Percentiles rank a stretch among this genome's conserved stretches.
These are phyloP conservation scores for Fusarium foetens DNA, from an alignment of 2,329 filamentous ascomycete species.

Conservation along the genomic window DNA sequence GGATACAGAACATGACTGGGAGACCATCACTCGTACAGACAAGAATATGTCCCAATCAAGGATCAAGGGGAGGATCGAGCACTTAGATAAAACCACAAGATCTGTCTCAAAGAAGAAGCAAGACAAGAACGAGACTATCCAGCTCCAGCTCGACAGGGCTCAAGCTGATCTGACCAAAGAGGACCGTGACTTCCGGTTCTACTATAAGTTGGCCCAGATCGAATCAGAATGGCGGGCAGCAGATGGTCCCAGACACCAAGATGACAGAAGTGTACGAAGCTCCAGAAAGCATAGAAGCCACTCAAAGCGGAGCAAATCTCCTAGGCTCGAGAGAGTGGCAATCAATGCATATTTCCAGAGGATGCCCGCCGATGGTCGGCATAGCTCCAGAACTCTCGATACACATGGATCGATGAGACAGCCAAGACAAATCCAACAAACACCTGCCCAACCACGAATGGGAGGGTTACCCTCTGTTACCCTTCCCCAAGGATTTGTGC, in stretches of 20 bases:
- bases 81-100: conserved; percentile 50
- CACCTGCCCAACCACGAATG: not conserved
- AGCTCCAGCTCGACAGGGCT: conserved; percentile 55
- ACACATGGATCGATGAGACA: conserved; percentile 30
- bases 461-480: conserved; percentile 4
- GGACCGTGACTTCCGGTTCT: conserved; percentile 53
- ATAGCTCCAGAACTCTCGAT: conserved; percentile 45
- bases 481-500: not conserved
- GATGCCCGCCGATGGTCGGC: conserved; percentile 48
- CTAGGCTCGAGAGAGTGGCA: conserved; percentile 51
- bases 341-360: conserved; percentile 60
- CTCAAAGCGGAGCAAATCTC: conserved; percentile 39
- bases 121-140: conserved; percentile 49
- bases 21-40: conserved; percentile 48
- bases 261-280: conserved; percentile 34
- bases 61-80: conserved; percentile 50
- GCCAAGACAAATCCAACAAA: conserved; percentile 6
- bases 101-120: conserved; percentile 53
- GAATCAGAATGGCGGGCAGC: conserved; percentile 52
- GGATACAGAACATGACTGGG: conserved; percentile 53
- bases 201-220: conserved; percentile 57
- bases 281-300: conserved; percentile 29
- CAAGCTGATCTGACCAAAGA: conserved; percentile 47
- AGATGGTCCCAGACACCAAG: conserved; percentile 33
- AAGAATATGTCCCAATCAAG: conserved; percentile 52